Evolutionary conservation across 1,284 basidiomycete genomes (phyloP).

Genomic region (Macrocystidia cucumis): DNA sequence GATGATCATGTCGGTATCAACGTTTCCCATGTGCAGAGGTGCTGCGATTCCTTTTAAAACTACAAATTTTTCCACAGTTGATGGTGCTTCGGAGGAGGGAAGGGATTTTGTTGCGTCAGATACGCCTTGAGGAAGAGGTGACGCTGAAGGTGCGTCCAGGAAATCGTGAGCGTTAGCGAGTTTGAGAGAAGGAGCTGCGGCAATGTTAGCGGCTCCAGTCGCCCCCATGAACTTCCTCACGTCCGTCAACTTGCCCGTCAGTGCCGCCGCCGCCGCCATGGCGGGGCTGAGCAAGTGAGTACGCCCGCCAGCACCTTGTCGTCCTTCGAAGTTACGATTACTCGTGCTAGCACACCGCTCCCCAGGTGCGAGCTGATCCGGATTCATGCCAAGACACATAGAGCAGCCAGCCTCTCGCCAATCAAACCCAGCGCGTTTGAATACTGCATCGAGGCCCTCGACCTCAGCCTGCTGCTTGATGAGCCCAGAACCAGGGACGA

Average conservation of each 20-base stretch:
- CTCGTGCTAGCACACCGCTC: constrained; percentile 95
- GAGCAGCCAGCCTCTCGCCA: constrained; percentile 98
- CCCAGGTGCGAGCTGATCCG: constrained; percentile 84
- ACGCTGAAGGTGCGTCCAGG: constrained; percentile 68
- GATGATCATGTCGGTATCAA: constrained; percentile 97
- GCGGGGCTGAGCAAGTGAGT: constrained; percentile 93
- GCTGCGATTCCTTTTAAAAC: constrained; percentile 81
- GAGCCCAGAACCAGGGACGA: constrained; percentile 92
- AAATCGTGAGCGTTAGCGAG: constrained; percentile 66
- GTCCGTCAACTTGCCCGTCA: constrained; percentile 85
- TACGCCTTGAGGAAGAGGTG: constrained; percentile 46
- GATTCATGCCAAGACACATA: constrained; percentile 98
- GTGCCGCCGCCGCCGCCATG: constrained; percentile 93
- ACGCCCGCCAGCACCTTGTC: constrained; percentile 86
- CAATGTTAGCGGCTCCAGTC: constrained; percentile 34
- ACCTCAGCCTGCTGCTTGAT: constrained; percentile 94
- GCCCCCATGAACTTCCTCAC: constrained; percentile 75
- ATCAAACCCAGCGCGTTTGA: constrained; percentile 94
- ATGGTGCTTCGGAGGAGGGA: constrained; percentile 45
- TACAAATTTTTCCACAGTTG: constrained; percentile 72
- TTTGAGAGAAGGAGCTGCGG: constrained; percentile 53
- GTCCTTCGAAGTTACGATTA: constrained; percentile 96
- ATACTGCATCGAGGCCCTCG: constrained; percentile 86
- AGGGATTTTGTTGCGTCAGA: constrained; percentile 27
- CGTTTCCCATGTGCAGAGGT: constrained; percentile 87